phyloP scores from a whole-genome alignment of 257 asterid genomes.

The Oldenlandia corymbosa region DNA sequence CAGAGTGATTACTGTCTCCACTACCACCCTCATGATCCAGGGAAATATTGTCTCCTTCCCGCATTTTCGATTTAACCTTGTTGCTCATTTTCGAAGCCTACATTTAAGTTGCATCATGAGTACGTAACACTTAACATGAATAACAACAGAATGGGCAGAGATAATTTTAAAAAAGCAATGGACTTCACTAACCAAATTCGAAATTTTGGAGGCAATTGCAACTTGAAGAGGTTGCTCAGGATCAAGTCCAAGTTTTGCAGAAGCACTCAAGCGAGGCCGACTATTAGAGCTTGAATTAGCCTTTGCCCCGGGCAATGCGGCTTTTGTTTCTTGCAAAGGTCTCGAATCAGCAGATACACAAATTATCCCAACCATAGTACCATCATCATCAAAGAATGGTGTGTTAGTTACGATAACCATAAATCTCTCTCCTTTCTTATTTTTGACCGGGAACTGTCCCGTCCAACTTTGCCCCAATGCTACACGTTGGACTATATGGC shows the following conservation, averaged over 20 bases:
- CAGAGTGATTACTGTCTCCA: constrained; percentile 59
- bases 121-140: constrained; percentile 17
- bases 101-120: constrained; percentile 25
- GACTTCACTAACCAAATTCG: constrained; percentile 82
- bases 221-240: constrained; percentile 82
- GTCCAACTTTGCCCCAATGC: constrained; percentile 75
- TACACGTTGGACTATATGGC: constrained; percentile 45
- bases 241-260: constrained; percentile 60
- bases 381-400: constrained; percentile 80
- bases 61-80: constrained; percentile 81
- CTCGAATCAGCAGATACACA: constrained; percentile 57
- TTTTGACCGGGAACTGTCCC: constrained; percentile 70
- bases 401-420: constrained; percentile 53
- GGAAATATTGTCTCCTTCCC: constrained; percentile 44
- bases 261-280: constrained; percentile 42
- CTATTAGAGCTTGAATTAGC: constrained; percentile 36
- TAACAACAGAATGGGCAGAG: constrained; percentile 6
- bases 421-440: constrained; percentile 57
- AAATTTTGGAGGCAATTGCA: constrained; percentile 76
- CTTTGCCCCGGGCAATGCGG: constrained; percentile 24
- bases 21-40: constrained; percentile 62
- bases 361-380: constrained; percentile 58
- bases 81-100: constrained; percentile 85
- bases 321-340: constrained; percentile 50
- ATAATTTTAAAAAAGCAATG: no score